Evolutionary conservation across 2,329 filamentous ascomycete species (phyloP), one percentile per base, ranked within the genome.

Genomic region (Pseudophaeomoniella oleicola): DNA sequence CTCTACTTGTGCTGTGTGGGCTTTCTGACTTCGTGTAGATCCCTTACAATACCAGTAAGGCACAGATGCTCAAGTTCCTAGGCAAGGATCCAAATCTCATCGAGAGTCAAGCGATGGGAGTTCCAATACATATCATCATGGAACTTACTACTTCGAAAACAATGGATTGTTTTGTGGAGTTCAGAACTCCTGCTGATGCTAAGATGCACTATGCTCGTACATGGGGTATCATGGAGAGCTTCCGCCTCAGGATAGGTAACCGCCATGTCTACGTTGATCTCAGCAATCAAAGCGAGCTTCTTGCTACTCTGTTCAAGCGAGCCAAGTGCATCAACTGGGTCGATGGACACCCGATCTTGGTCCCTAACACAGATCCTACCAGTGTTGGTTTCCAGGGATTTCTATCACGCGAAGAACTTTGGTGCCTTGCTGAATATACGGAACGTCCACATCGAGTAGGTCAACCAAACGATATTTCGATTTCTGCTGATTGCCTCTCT

Each of bases 91-190:
- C 63, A 22, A 53, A 54, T 12, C 44, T 45, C 36, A 39, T 37
- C 16, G 35, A 40, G 18, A 41, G 44, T 34, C 19, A 39, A 16
- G n/a, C n/a, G n/a, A 32, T 40, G n/a, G 67, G 63, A 17, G 62
- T 55, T 31, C 55, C 66, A 1, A 55, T 71, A n/a, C 69, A 72
- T 44, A 68, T 72, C 42, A 66, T 71, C 39, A 71, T 72, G 67
- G 69, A 72, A 42, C 64, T 67, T 15, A 60, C 63, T 15, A 69
- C 66, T n/a, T 66, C 64, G 13, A 72, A 71, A 54, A 71, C 68
- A 1, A 67, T 67, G 59, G 66, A 71, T 36, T 65, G 59, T 40
- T 72, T 58, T 43, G 56, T 69, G 29, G 68, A 72, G 38, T 58
- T 71, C 22, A 36, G 45, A 3, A 53, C 48, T 4, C 29, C 37